Conservation (phyloP, 1,284 basidiomycete species). For the Exobasidium rhododendri region DNA sequence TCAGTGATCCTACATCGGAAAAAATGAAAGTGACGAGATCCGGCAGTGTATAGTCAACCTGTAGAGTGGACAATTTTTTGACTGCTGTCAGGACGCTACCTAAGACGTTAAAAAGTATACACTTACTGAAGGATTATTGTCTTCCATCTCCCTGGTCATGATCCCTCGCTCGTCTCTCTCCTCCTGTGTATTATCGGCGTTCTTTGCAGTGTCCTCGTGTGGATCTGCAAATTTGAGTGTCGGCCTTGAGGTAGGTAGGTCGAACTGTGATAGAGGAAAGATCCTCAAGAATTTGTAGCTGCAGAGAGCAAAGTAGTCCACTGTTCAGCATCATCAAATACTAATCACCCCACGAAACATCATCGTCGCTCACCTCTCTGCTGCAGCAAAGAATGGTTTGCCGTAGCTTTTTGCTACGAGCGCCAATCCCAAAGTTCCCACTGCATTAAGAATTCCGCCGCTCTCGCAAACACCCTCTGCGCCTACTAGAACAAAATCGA, state of each 20-base stretch:
- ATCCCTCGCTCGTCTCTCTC: constrained; percentile 5
- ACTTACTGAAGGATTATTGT: constrained; percentile 36
- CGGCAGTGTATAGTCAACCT: constrained; percentile 12
- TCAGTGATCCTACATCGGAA: constrained; percentile 84
- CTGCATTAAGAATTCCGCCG: constrained; percentile 62
- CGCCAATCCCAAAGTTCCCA: constrained; percentile 93
- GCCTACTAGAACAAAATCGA: constrained; percentile 90
- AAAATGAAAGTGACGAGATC: constrained; percentile 85
- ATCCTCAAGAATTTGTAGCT: constrained; percentile 95
- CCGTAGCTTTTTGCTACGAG: constrained; percentile 89
- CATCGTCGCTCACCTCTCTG: constrained; percentile 62
- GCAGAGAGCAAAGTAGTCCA: constrained; percentile 10
- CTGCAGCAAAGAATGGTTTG: constrained; percentile 94
- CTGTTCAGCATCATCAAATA: background rate
- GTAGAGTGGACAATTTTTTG: background rate
- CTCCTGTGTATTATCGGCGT: background rate
- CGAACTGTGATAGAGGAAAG: constrained; percentile 93
- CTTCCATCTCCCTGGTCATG: constrained; percentile 44
- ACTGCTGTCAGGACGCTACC: background rate
- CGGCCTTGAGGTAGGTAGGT: constrained; percentile 64
- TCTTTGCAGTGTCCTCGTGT: background rate
- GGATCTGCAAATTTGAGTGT: background rate
- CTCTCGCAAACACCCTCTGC: constrained; percentile 96
- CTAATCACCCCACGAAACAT: no score
- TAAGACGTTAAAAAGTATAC: constrained; percentile 7